Evolutionary conservation across 371 early-diverging fungal genomes (phyloP).

Genomic region (Capniomyces stellatus): DNA sequence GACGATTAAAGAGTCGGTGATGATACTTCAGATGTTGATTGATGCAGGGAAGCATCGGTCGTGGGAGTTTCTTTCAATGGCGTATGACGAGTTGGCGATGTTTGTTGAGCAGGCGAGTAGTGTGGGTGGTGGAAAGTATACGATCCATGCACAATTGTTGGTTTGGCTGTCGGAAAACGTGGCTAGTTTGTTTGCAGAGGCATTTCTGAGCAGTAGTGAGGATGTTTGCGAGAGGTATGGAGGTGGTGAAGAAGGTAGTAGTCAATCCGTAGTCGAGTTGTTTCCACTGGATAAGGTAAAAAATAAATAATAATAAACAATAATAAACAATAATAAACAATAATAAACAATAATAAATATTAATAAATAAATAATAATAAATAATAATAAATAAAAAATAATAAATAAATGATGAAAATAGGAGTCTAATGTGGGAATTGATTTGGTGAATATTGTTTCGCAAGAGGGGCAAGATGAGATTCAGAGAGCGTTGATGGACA

Average conservation of each 20-base stretch:
- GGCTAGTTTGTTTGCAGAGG: slow-evolving; percentile 38
- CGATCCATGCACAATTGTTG: slow-evolving; percentile 35
- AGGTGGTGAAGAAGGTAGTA: neutral
- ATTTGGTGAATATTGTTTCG: too few relatives aligned
- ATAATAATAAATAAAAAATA: too few relatives aligned
- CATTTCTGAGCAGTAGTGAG: slow-evolving; percentile 31
- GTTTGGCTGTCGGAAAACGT: slow-evolving; percentile 51
- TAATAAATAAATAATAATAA: too few relatives aligned
- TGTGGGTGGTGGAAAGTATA: slow-evolving; percentile 7
- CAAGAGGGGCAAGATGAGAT: too few relatives aligned
- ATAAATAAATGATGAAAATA: too few relatives aligned
- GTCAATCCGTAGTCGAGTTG: too few relatives aligned
- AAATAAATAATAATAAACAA: too few relatives aligned
- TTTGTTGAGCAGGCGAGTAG: slow-evolving; percentile 22
- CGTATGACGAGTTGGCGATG: slow-evolving; percentile 53
- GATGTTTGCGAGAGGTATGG: slow-evolving; percentile 9
- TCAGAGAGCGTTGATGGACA: too few relatives aligned
- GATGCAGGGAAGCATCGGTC: slow-evolving; percentile 19
- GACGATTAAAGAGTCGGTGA: slow-evolving; percentile 17
- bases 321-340: too few relatives aligned
- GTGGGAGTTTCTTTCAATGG: slow-evolving; percentile 33
- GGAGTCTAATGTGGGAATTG: too few relatives aligned
- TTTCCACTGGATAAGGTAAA: too few relatives aligned
- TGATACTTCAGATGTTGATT: slow-evolving; percentile 20
- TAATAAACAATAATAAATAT: too few relatives aligned